Conservation (phyloP, 2,329 filamentous ascomycete genomes). For the Fusarium algeriense region DNA sequence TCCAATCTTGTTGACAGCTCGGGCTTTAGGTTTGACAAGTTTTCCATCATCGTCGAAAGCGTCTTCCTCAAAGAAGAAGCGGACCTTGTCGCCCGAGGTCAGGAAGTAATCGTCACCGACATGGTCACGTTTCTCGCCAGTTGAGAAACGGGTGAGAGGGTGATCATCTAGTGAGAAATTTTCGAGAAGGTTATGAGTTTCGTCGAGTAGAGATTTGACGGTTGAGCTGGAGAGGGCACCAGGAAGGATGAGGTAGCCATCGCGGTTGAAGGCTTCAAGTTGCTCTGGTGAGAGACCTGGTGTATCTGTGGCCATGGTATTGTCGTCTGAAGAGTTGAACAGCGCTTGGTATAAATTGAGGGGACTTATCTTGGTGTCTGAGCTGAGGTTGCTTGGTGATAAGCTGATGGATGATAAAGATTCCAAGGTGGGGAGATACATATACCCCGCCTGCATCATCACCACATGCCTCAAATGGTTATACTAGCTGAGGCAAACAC, state of each 20-base stretch:
- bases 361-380: background rate
- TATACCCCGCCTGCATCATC: conserved; percentile 39
- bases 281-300: conserved; percentile 78
- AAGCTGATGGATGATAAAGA: conserved; percentile 20
- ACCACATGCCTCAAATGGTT: conserved; percentile 20
- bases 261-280: conserved; percentile 76
- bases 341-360: background rate
- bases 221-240: conserved; percentile 76
- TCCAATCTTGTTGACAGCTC: conserved; percentile 90
- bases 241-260: conserved; percentile 92
- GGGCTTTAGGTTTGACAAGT: conserved; percentile 82
- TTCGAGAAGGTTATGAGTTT: conserved; percentile 80
- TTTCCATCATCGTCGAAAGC: conserved; percentile 77
- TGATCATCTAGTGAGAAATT: conserved; percentile 84
- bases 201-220: conserved; percentile 75
- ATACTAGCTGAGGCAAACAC: background rate
- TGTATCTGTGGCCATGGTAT: conserved; percentile 32
- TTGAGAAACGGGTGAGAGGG: conserved; percentile 94
- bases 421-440: conserved; percentile 33
- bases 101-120: conserved; percentile 97
- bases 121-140: conserved; percentile 79
- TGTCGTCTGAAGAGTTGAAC: background rate
- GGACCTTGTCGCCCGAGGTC: conserved; percentile 87
- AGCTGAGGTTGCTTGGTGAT: conserved; percentile 28
- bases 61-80: conserved; percentile 98